These are phyloP conservation scores for Colletotrichum acutatum DNA, from an alignment of 2,329 filamentous ascomycete species.

Conservation along the genomic window DNA sequence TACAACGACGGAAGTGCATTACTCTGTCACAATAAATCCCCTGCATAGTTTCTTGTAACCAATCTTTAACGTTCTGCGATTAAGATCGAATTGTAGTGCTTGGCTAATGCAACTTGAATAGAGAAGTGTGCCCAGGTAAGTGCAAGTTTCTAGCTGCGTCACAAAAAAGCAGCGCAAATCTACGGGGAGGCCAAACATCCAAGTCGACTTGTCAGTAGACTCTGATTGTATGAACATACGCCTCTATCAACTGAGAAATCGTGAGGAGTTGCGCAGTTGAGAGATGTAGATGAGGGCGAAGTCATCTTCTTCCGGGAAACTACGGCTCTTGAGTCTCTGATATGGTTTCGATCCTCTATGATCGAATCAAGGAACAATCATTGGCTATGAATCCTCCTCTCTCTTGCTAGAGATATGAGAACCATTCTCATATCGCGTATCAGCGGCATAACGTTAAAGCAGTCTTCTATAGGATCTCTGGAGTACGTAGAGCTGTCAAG, in stretches of 20 bases:
- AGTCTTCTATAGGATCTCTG: background rate
- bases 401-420: background rate
- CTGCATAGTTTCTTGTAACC: background rate
- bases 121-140: no score
- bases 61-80: background rate
- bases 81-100: no score
- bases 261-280: background rate
- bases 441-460: background rate
- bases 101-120: no score
- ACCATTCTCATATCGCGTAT: background rate
- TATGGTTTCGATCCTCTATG: background rate
- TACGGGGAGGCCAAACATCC: background rate
- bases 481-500: background rate
- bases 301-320: background rate
- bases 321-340: background rate
- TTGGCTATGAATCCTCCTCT: background rate
- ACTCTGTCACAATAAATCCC: background rate
- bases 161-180: background rate
- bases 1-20: background rate
- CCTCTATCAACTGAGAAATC: background rate
- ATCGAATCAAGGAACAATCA: background rate
- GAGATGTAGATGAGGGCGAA: background rate
- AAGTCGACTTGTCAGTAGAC: background rate
- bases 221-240: background rate
- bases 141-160: background rate